Conservation (phyloP, 1,284 basidiomycete species). For the Coniferiporia weirii region DNA sequence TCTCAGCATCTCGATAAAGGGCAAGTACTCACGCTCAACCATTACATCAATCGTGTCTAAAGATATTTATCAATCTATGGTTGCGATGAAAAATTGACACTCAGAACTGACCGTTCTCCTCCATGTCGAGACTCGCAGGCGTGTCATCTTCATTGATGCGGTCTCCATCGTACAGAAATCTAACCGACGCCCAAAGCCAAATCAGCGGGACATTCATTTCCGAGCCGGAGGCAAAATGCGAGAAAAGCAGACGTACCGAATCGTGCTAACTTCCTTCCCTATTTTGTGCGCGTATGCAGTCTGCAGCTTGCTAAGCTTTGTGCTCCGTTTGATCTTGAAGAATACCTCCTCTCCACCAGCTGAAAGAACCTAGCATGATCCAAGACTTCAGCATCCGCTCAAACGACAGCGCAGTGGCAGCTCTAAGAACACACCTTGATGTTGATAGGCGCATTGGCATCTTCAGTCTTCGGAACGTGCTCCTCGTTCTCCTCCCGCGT, state of each 20-base stretch:
- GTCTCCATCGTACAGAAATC: slow-evolving; percentile 82
- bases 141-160: slow-evolving; percentile 85
- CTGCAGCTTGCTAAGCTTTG: slow-evolving; percentile 90
- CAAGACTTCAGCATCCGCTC: background rate
- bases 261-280: slow-evolving; percentile 81
- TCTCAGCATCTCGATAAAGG: background rate
- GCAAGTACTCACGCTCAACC: slow-evolving; percentile 73
- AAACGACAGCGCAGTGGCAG: background rate
- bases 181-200: slow-evolving; percentile 27
- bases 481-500: slow-evolving; percentile 31
- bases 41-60: slow-evolving; percentile 86
- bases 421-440: slow-evolving; percentile 58
- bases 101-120: slow-evolving; percentile 63
- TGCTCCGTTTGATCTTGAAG: slow-evolving; percentile 97
- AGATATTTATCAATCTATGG: slow-evolving; percentile 7
- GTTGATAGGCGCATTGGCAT: slow-evolving; percentile 70
- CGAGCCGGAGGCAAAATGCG: background rate
- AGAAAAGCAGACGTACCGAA: slow-evolving; percentile 59
- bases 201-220: background rate
- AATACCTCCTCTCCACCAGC: slow-evolving; percentile 86
- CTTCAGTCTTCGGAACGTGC: slow-evolving; percentile 53
- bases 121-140: slow-evolving; percentile 78
- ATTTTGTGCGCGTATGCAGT: slow-evolving; percentile 92
- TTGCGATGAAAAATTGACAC: slow-evolving; percentile 4
- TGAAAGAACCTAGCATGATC: slow-evolving; percentile 56